Base-by-base conservation (phyloP, 148 eudicot genomes). In the Suaeda aralocaspica region DNA sequence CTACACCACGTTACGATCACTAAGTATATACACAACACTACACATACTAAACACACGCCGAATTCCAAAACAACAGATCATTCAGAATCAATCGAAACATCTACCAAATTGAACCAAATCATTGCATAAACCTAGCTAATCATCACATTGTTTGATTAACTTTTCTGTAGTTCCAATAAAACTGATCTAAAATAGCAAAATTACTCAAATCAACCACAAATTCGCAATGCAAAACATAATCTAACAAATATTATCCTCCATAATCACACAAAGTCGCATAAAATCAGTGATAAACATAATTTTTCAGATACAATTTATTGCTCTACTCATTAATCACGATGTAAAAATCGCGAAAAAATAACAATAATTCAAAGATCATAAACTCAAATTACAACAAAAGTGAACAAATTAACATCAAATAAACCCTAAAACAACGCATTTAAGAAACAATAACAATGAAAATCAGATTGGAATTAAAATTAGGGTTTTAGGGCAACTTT, bases 401-500 rank as follows among this genome's bases (percentile, higher is more conserved):
- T 28, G 55, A 16, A 64, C 25, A 45, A 46, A 46, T 46, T 31
- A 55, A 48, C 68, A 72, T 24, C 28, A 61, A 58, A 31, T 22
- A 30, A 77, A 62, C 28, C 33, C 42, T 10, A 50, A 24, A 66
- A 42, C 4, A 41, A 2, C 5, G 2, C 49, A 61, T 51, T 21
- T 33, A 25, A 76, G 22, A 62, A 0, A 4, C n/a, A 19, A 33
- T 26, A 68, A 30, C 33, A 56, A 29, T 2, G 15, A 13, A 30
- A 29, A 29, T 31, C 59, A 55, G 34, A 73, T 19, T 36, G 30
- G 50, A 12, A 63, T 0, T 6, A 7, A 68, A 69, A 44, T 78
- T 78, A 73, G 81, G 81, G 81, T 78, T 78, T 78, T 55, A 45
- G 48, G 28, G 33, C 18, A 25, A 49, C 49, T 50, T 65, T 61